Base-by-base conservation (phyloP, 352 stramenopile species). In the Pythium dissimile region DNA sequence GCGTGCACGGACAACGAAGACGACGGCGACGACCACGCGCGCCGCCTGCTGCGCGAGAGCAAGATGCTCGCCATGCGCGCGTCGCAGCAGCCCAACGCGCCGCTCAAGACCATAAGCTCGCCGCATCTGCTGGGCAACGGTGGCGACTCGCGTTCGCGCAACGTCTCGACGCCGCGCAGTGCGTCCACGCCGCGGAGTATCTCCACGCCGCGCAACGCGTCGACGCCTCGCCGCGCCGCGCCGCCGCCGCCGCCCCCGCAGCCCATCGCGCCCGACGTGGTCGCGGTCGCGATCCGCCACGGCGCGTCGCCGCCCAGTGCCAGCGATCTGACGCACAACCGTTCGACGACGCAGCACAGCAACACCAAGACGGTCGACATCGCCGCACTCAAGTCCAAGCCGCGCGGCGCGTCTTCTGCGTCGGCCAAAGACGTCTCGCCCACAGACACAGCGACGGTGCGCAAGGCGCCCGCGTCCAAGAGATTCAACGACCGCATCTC, bases 51-150 rank as follows among this genome's bases (percentile, higher is more conserved):
- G 38, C 77, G 77, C 31, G 80, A 88, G 69, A 88, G 74, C 62
- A 87, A 85, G 44, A 90, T 90, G 65, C 66, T 88, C 18, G 60
- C 64, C 9, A 87, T 88, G 76, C 69, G 68, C 24, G 30, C 52
- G 45, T 67, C 60, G 30, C 39, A 62, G 24, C 60, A 67, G 28
- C 49, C 35, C 12, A 37, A 53, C 26, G 27, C 38, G 21, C 45
- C 32, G n/a, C 71, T 24, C 45, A 69, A 69, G 53, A 18, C 59
- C 34, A 57, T 61, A 43, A 61, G 59, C 41, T 45, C 59, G 44
- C 59, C 59, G 51, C 51, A 58, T 21, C 42, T 61, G 21, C 20
- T 53, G 21, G 31, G 32, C 48, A 24, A 51, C 3, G 11, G 13
- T 12, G 15, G n/a, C 8, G 38, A 59, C 20, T 26, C 23, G 11